Base-by-base conservation (phyloP, 2,329 filamentous ascomycete genomes). In the Botryotinia calthae region DNA sequence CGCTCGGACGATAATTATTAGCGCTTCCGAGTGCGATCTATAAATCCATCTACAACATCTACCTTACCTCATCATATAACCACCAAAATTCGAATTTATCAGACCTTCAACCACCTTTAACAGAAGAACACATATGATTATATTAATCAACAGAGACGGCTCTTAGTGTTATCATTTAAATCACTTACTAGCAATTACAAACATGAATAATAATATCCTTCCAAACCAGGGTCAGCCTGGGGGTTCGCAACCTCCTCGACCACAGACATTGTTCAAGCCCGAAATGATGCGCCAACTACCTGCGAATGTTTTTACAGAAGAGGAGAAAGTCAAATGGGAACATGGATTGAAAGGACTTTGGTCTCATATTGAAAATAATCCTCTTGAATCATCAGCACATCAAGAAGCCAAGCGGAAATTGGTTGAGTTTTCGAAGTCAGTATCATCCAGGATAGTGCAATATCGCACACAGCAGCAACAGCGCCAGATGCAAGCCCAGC, bases 271-370 rank as follows among this genome's bases (percentile, higher is more conserved):
- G 0, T 81, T 76, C 64, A 76, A 76, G 56, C 79, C 80, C 8
- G 79, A 81, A 71, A 77, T 80, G 65, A 81, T 81, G 79, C 76
- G 79, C 58, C 65, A 71, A 12, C 76, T 81, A 0, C 79, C 80
- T 1, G 74, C 44, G 2, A 31, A 76, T 6, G 71, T 73, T 34
- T 81, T 91, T 4, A 85, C 82, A 40, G 82, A 86, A 1, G 84
- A 86, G 1, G 89, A 91, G 72, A 88, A 87, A 76, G 76, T 77
- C 2, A 89, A 89, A 76, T 91, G 90, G 76, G 87, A 90, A 76
- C 81, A 83, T 2, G 89, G 89, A 1, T 82, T 91, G 0, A 82
- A 84, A 16, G 78, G 82, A 2, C 81, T 91, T 0, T 91, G 87
- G 85, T 70, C 75, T 1, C 83, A 81, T 34, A 83, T 87, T 58